Evolutionary conservation across 1,284 basidiomycete genomes (phyloP).

Genomic region (Psilocybe mexicana): DNA sequence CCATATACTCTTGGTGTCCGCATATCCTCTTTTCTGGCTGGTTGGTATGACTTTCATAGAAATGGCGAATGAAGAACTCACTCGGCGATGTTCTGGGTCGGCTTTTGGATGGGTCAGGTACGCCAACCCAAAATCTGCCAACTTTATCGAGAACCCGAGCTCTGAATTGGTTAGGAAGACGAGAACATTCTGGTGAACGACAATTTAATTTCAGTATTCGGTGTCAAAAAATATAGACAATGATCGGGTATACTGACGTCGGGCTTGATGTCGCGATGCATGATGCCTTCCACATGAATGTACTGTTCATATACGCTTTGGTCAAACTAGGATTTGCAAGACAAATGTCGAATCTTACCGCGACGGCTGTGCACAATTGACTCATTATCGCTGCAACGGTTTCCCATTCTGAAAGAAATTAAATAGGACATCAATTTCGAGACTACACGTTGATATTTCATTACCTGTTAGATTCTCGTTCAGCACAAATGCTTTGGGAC

Average conservation of each 20-base stretch:
- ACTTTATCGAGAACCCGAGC: not conserved
- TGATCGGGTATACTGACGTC: not conserved
- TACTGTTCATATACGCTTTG: not conserved
- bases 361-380: not conserved
- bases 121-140: not conserved
- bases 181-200: not conserved
- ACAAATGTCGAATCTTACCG: not conserved
- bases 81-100: not conserved
- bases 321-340: not conserved
- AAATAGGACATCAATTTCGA: too few relatives aligned
- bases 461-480: too few relatives aligned
- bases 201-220: not conserved
- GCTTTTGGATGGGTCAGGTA: not conserved
- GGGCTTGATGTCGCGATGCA: not conserved
- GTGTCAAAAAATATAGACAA: not conserved
- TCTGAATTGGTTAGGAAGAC: not conserved
- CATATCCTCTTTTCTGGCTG: not conserved
- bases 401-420: not conserved
- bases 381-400: not conserved
- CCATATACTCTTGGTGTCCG: not conserved
- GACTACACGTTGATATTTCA: too few relatives aligned
- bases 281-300: not conserved
- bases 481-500: too few relatives aligned
- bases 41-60: not conserved
- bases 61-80: not conserved